Evolutionary conservation across 345 rosid genomes (phyloP), one percentile per base, ranked within the genome.

Genomic region (Aethionema arabicum): DNA sequence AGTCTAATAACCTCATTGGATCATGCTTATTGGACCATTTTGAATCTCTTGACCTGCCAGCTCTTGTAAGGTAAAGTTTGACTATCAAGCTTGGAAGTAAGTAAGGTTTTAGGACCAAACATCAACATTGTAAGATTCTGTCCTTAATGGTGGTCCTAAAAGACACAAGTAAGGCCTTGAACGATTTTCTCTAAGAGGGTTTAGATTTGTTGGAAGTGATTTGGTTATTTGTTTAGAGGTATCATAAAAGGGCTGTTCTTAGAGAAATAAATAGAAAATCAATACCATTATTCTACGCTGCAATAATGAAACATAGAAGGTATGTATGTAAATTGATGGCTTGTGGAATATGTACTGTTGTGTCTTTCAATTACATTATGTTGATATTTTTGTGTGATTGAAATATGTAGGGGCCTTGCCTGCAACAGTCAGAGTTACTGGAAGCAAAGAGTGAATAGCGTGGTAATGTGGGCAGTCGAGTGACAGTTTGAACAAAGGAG

Each of bases 401-500:
- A 37, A 42, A 53, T 43, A 65, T 73, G 85, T 70, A 73, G 85
- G 80, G 82, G 80, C 73, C 76, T 54, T 69, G 44, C 27, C 33
- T 52, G 47, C 63, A 40, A 21, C 9, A 55, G 56, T 61, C 42
- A 42, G 32, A 31, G 13, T 42, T 50, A 32, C n/a, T 37, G 43
- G 57, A 52, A 49, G 56, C 54, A 43, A 40, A 39, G 49, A 47
- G 33, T 58, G 57, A 52, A 21, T 56, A 63, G 55, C 72, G 21
- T 45, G 30, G 45, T 16, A 72, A 49, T 63, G 65, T 59, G 57
- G 77, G 52, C 8, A 68, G 52, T 13, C 32, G 61, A 70, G 62
- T 76, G 80, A 68, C 76, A 76, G 79, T 80, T 72, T 76, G 79
- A 67, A 78, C 56, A 67, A 52, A 51, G 72, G 79, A 72, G 61